Conservation (phyloP, 345 rosid genomes). For the Camelina hispida region DNA sequence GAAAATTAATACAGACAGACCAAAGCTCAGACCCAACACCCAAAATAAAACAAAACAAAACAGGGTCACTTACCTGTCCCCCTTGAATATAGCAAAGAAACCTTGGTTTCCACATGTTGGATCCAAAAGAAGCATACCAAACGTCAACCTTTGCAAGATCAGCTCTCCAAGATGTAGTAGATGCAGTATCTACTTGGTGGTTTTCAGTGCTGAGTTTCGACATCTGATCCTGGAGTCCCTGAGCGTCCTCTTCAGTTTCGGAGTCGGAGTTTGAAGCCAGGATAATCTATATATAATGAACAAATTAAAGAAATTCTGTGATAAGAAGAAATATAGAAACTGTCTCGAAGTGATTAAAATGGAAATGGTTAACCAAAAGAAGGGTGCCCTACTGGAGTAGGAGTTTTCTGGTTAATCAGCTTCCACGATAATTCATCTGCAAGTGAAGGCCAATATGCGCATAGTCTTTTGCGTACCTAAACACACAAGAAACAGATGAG, state of each 20-base stretch:
- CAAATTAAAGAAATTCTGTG: slow-evolving; percentile 30
- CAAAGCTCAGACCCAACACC: neutral
- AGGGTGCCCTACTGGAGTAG: slow-evolving; percentile 45
- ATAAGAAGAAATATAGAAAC: slow-evolving; percentile 18
- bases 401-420: slow-evolving; percentile 59
- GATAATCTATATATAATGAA: slow-evolving; percentile 54
- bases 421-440: slow-evolving; percentile 65
- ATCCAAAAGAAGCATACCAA: slow-evolving; percentile 90
- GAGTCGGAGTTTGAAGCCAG: slow-evolving; percentile 61
- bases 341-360: neutral
- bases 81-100: slow-evolving; percentile 87
- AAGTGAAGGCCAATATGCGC: slow-evolving; percentile 74
- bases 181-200: slow-evolving; percentile 30
- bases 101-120: slow-evolving; percentile 83
- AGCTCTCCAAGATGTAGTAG: slow-evolving; percentile 62
- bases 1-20: slow-evolving; percentile 27
- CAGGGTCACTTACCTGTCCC: slow-evolving; percentile 63
- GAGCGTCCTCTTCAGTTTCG: slow-evolving; percentile 56
- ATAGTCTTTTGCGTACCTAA: slow-evolving; percentile 73
- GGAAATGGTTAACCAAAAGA: slow-evolving; percentile 9
- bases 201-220: slow-evolving; percentile 61
- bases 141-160: slow-evolving; percentile 66
- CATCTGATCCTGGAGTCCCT: slow-evolving; percentile 58
- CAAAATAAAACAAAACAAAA: neutral
- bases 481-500: slow-evolving; percentile 34